Base-by-base conservation (phyloP, 768 basidiomycete genomes). In the Amanita rimosa region DNA sequence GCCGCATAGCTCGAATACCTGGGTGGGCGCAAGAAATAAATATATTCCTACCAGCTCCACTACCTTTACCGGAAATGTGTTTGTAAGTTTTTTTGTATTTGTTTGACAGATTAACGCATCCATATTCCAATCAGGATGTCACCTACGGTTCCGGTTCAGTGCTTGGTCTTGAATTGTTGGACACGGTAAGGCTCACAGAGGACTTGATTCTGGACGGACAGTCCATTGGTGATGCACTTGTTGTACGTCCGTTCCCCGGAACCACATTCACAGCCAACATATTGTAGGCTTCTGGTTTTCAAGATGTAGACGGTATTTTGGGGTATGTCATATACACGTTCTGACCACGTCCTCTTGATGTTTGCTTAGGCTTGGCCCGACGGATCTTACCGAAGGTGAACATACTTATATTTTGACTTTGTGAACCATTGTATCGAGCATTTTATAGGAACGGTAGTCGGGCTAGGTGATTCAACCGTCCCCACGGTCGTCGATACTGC, bases 111-210 rank as follows among this genome's bases (percentile, higher is more conserved):
- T 26, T 19, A n/a, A n/a, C n/a, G n/a, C n/a, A 31, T 31, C 11
- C n/a, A 10, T 5, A 26, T 26, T 36, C 42, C 13, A 9, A 39
- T 10, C 44, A 78, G 78, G 60, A 70, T 16, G 76, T 81, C 33
- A 58, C 62, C 6, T 85, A 85, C 53, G 81, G 82, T 45, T 75
- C 75, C 34, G 81, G 79, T n/a, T 71, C 65, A 2, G 80, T 83
- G 64, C 71, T 70, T 35, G 80, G 81, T 72, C 71, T 72, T 22
- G 68, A 61, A 47, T 71, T 72, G 55, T 75, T 64, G 57, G 68
- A 85, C 59, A 67, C 64, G 2, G 78, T 86, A 36, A 69, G 72
- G 0, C 64, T 86, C 47, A 68, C 70, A 11, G 44, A 60, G 17
- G 71, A 69, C 22, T 70, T 83, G 21, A 67, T 68, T 42, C 73